Conservation (phyloP, 2,329 filamentous ascomycete species). For the Colletotrichum sp. region DNA sequence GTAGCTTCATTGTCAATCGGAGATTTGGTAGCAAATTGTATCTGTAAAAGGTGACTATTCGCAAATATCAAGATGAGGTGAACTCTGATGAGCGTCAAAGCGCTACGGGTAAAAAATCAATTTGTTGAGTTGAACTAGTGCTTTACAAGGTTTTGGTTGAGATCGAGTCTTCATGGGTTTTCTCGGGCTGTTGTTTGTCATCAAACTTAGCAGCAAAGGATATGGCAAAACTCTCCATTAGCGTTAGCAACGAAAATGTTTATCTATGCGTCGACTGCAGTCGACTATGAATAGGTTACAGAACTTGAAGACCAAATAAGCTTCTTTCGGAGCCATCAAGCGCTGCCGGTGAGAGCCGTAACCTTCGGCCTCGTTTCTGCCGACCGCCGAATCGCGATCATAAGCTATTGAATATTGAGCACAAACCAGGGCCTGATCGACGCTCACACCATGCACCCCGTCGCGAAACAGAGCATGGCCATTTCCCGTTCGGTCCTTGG, state of each 20-base stretch:
- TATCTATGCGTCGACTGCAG: background rate
- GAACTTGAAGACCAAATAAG: background rate
- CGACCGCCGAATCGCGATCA: background rate
- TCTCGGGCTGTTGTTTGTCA: background rate
- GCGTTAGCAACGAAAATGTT: background rate
- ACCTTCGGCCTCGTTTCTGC: background rate
- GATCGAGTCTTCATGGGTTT: background rate
- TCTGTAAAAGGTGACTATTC: background rate
- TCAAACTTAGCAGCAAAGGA: background rate
- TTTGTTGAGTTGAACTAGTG: background rate
- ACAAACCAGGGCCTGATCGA: background rate
- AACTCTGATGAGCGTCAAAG: fast-evolving
- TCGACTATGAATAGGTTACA: background rate
- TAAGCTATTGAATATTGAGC: background rate
- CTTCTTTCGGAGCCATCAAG: background rate
- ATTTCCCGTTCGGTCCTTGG: background rate
- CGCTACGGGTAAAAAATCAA: background rate
- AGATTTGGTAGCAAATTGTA: background rate
- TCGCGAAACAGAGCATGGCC: background rate
- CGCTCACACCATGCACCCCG: background rate
- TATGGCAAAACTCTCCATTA: background rate
- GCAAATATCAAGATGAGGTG: fast-evolving
- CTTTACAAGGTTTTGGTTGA: background rate
- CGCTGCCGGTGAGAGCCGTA: background rate
- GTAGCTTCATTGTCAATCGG: background rate